Conservation (phyloP, 768 basidiomycete species). For the Hygrocybe punicea region DNA sequence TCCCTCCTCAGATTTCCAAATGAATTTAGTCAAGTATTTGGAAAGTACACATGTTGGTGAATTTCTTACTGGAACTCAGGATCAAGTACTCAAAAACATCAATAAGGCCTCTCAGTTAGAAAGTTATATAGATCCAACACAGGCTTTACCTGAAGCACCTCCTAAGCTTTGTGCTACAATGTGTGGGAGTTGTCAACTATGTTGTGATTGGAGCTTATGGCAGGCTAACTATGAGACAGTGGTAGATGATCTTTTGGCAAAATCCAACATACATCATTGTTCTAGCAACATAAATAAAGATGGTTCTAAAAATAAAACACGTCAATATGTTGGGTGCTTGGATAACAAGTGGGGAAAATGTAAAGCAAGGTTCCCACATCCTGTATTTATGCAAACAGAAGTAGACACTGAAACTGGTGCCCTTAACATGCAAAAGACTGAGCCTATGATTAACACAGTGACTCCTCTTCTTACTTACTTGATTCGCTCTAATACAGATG, state of each 20-base stretch:
- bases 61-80: constrained; percentile 24
- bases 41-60: constrained; percentile 32
- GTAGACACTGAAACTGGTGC: constrained; percentile 27
- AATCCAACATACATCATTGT: constrained; percentile 20
- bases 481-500: too few species aligned
- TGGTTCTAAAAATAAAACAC: constrained; percentile 23
- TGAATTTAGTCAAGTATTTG: constrained; percentile 26
- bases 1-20: constrained; percentile 22
- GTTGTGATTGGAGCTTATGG: constrained; percentile 6
- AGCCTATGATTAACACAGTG: constrained; percentile 9
- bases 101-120: neutral
- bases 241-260: constrained; percentile 18
- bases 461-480: neutral
- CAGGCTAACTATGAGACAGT: constrained; percentile 8
- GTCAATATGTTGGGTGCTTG: constrained; percentile 18
- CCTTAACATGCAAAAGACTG: constrained; percentile 27
- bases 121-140: constrained; percentile 20
- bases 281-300: too few species aligned
- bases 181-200: constrained; percentile 31
- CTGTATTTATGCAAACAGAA: constrained; percentile 13
- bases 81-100: constrained; percentile 11
- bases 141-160: constrained; percentile 22
- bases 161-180: constrained; percentile 23
- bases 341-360: constrained; percentile 28
- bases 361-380: constrained; percentile 33